Evolutionary conservation across 108 stramenopile species (phyloP), one percentile per base, ranked within the genome.

Genomic region (Nitzschia sp.): DNA sequence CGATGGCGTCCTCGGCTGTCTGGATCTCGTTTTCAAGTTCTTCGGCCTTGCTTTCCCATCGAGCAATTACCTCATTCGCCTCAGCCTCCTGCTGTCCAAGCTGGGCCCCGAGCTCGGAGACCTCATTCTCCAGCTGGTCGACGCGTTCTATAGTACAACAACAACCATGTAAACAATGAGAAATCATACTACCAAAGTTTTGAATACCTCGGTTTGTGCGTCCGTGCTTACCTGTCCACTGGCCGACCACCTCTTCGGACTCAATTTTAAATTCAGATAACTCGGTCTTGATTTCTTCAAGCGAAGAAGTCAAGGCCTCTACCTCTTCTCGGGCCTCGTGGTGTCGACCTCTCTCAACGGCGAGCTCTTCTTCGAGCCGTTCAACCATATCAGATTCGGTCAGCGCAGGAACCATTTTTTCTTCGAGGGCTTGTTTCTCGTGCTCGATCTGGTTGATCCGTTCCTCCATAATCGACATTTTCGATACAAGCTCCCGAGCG

Each of bases 141-240:
- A n/a, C n/a, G n/a, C n/a, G n/a, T n/a, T n/a, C n/a, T n/a, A n/a
- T n/a, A n/a, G n/a, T n/a, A n/a, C n/a, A n/a, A n/a, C n/a, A n/a
- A n/a, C n/a, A n/a, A n/a, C n/a, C n/a, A n/a, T n/a, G n/a, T n/a
- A n/a, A n/a, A n/a, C n/a, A n/a, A n/a, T n/a, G n/a, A n/a, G n/a
- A n/a, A n/a, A n/a, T n/a, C n/a, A n/a, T n/a, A n/a, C n/a, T n/a
- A n/a, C n/a, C n/a, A n/a, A n/a, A n/a, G n/a, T n/a, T n/a, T n/a
- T n/a, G n/a, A n/a, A n/a, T n/a, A n/a, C n/a, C n/a, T n/a, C n/a
- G n/a, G n/a, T n/a, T n/a, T n/a, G n/a, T n/a, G n/a, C n/a, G n/a
- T n/a, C n/a, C n/a, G n/a, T n/a, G n/a, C 80, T 32, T 72, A 75
- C 81, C 75, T 66, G 85, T 82, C 85, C 83, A 88, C 64, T 85